Conservation (phyloP, 345 rosid genomes). For the Cardiospermum halicacabum region DNA sequence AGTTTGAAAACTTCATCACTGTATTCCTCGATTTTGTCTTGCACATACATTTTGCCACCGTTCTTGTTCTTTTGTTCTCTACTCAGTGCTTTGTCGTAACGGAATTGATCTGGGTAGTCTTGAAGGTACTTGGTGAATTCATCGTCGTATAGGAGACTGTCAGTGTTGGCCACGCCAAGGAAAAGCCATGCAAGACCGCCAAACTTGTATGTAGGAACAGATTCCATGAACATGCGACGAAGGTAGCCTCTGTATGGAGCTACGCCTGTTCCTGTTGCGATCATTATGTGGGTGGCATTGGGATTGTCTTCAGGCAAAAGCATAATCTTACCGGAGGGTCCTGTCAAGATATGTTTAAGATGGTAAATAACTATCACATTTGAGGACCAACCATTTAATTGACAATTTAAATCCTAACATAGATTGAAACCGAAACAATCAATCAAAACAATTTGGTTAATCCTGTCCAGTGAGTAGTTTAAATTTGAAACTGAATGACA, state of each 20-base stretch:
- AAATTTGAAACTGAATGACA: not conserved
- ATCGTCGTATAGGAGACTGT: conserved; percentile 89
- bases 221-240: conserved; percentile 97
- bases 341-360: conserved; percentile 34
- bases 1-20: conserved; percentile 88
- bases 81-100: conserved; percentile 81
- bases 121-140: conserved; percentile 74
- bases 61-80: conserved; percentile 86
- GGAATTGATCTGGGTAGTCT: conserved; percentile 77
- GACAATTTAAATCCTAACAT: not conserved
- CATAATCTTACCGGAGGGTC: conserved; percentile 96
- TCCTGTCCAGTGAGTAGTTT: not conserved
- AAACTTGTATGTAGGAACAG: conserved; percentile 69
- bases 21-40: conserved; percentile 96
- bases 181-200: conserved; percentile 95
- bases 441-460: not conserved
- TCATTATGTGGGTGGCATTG: conserved; percentile 90
- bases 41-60: conserved; percentile 99
- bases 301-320: conserved; percentile 91
- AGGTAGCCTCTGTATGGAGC: conserved; percentile 95
- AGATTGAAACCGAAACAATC: not conserved
- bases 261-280: conserved; percentile 93
- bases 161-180: conserved; percentile 95
- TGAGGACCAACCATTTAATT: not conserved
- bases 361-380: conserved; percentile 1